Conservation (phyloP, 148 eudicot genomes). For the Fagopyrum esculentum region DNA sequence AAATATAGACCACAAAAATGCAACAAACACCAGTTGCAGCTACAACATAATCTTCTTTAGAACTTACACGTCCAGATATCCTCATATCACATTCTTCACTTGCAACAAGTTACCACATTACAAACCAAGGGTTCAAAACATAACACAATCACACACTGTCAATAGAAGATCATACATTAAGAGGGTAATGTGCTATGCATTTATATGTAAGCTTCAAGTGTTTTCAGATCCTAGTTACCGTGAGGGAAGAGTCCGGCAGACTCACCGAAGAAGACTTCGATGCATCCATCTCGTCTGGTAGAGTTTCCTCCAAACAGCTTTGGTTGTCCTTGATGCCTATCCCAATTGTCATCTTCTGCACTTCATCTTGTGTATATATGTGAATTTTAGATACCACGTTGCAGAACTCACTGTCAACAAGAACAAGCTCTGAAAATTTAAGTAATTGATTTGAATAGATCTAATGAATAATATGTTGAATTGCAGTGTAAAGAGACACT, state of each 20-base stretch:
- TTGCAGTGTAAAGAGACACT: conserved; percentile 22
- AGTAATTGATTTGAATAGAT: neutral
- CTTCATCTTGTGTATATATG: conserved; percentile 75
- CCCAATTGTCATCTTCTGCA: conserved; percentile 61
- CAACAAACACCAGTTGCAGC: neutral
- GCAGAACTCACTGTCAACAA: conserved; percentile 58
- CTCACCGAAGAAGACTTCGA: conserved; percentile 63
- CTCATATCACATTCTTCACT: neutral
- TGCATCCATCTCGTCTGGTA: conserved; percentile 32
- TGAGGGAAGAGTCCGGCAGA: conserved; percentile 50
- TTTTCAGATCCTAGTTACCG: conserved; percentile 28
- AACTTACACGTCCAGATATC: too few species aligned
- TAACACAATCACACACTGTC: neutral
- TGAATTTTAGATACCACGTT: conserved; percentile 70
- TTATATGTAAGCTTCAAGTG: too few species aligned
- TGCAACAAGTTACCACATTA: neutral
- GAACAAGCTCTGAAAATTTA: neutral
- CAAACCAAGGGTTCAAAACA: neutral
- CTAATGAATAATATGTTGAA: neutral
- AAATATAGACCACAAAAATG: neutral
- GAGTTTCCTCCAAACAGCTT: conserved; percentile 73
- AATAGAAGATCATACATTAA: too few species aligned
- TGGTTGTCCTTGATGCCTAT: conserved; percentile 60
- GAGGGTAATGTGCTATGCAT: too few species aligned
- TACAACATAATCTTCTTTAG: too few species aligned